Evolutionary conservation across 2,329 filamentous ascomycete genomes (phyloP), one percentile per base, ranked within the genome.

Genomic region (Lasiodiplodia theobromae): DNA sequence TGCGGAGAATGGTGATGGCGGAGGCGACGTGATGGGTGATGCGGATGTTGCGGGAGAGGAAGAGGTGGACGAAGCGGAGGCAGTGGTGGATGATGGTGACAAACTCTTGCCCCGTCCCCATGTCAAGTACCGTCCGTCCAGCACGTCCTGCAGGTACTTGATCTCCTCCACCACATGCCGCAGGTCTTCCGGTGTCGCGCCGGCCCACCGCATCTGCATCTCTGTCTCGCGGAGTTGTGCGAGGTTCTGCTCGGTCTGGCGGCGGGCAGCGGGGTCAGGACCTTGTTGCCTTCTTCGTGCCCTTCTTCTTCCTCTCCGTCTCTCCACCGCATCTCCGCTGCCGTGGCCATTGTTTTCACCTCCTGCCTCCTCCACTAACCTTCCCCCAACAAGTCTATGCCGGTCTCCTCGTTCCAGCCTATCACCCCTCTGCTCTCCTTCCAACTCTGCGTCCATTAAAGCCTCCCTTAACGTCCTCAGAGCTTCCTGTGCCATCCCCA

Each of bases 111-210:
- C 28, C 7, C 57, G 38, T 40, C 57, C 56, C 34, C 7, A 38
- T 18, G 6, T n/a, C 37, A 37, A 51, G 23, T 44, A 66, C 8
- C 51, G n/a, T 37, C 63, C 63, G 8, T 51, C 63, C 14, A 66
- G 37, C 14, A 47, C 23, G 47, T 44, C 51, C 18, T 53, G 34
- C 34, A 66, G 25, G 16, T 66, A 38, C 63, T 8, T 3, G 4
- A 66, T 66, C 49, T 56, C 63, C 3, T 21, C 63, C 8, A 14
- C 44, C 44, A 52, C n/a, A 4, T 52, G 28, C 21, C 28, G 49
- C 34, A 56, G 23, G 21, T 38, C 62, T 12, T 23, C 18, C 47
- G 21, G 16, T 6, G 23, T 23, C 3, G 49, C 49, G 23, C 23
- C 62, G 51, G 8, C 21, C 34, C 37, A 38, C n/a, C 16, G 25